Evolutionary conservation across 1,139 yeast species (phyloP).

Genomic region (Scheffersomyces parashehatae): DNA sequence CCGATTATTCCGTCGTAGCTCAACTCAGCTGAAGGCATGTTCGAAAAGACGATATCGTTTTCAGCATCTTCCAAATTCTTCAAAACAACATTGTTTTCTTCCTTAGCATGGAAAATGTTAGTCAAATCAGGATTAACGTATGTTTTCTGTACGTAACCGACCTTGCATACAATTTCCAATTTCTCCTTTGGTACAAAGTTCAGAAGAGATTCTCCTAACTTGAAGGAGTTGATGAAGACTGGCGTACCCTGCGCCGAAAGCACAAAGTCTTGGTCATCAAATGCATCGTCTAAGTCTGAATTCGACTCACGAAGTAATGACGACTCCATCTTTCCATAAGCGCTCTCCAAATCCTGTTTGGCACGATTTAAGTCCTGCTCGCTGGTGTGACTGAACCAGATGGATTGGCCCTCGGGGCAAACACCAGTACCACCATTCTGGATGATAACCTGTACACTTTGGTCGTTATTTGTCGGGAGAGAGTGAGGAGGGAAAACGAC

Average conservation of each 20-base stretch:
- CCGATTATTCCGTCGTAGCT: constrained; percentile 88
- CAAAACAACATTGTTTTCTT: constrained; percentile 30
- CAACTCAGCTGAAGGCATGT: constrained; percentile 79
- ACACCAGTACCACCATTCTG: constrained; percentile 90
- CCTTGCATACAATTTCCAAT: constrained; percentile 73
- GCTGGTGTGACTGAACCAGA: constrained; percentile 85
- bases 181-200: constrained; percentile 82
- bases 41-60: constrained; percentile 58
- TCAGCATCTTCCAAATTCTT: constrained; percentile 30
- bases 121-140: constrained; percentile 46
- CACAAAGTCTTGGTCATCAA: constrained; percentile 56
- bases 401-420: constrained; percentile 83
- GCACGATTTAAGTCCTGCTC: constrained; percentile 69
- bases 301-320: constrained; percentile 77
- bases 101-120: constrained; percentile 38
- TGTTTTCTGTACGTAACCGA: constrained; percentile 77
- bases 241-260: constrained; percentile 63
- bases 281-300: constrained; percentile 44
- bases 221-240: constrained; percentile 69
- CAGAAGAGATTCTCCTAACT: constrained; percentile 80
- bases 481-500: constrained; percentile 94
- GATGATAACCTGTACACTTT: constrained; percentile 82
- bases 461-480: constrained; percentile 61
- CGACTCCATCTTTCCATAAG: constrained; percentile 75
- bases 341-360: constrained; percentile 75